A percentile compares a stretch with the other conserved stretches of the same genome.
Conservation (phyloP, 768 basidiomycete genomes). For the Neoboletus brunneissimus region DNA sequence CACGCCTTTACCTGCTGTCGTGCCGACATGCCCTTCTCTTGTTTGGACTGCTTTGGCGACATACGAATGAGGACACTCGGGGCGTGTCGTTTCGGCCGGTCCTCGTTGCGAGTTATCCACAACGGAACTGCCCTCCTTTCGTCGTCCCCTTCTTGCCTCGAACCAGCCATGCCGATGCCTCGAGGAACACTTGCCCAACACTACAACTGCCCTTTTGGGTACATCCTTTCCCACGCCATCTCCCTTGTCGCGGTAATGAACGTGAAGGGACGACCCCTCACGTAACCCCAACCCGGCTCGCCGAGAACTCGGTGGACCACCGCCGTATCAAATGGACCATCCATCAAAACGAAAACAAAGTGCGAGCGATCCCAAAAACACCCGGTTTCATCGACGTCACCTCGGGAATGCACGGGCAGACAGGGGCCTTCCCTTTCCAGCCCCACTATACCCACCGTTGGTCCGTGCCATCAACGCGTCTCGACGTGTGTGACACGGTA, state of each 20-base stretch:
- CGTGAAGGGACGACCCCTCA: background rate
- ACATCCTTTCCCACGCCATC: slow-evolving; percentile 18
- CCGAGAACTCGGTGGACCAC: background rate
- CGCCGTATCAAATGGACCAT: background rate
- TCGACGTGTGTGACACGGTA: slow-evolving; percentile 12
- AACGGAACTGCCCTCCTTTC: slow-evolving; percentile 19
- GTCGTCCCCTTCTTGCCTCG: slow-evolving; percentile 9
- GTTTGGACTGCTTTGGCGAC: slow-evolving; percentile 30
- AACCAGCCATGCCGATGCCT: slow-evolving; percentile 28
- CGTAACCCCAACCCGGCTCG: slow-evolving; percentile 2
- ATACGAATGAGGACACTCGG: slow-evolving; percentile 22
- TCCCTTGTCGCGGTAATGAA: slow-evolving; percentile 24
- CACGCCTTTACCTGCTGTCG: slow-evolving; percentile 37
- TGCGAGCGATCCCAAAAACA: background rate
- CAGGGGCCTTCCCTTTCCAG: slow-evolving; percentile 4
- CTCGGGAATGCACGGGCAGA: background rate
- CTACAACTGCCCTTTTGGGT: slow-evolving; percentile 19
- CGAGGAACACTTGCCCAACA: slow-evolving; percentile 26
- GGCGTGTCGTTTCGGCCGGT: slow-evolving; percentile 17
- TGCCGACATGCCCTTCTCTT: slow-evolving; percentile 34
- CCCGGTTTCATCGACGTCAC: slow-evolving; percentile 11
- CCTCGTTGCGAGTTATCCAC: slow-evolving; percentile 28
- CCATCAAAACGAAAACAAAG: background rate
- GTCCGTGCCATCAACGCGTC: slow-evolving; percentile 4
- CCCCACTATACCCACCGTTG: slow-evolving; percentile 28